Conservation (phyloP, 2,329 filamentous ascomycete genomes). For the Cercospora sojina region DNA sequence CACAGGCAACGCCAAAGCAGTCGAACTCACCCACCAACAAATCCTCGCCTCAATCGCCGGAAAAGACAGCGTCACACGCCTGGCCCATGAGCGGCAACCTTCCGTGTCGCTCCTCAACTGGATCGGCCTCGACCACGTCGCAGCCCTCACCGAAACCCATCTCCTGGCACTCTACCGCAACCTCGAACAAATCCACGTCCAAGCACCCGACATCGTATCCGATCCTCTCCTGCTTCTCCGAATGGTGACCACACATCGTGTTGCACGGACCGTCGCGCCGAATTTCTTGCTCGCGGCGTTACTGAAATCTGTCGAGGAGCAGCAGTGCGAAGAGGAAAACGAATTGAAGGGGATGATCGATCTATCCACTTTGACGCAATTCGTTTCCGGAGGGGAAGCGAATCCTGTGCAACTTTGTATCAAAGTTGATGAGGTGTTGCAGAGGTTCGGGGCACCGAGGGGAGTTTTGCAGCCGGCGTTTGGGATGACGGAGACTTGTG, state of each 20-base stretch:
- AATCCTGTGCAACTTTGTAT: slow-evolving; percentile 34
- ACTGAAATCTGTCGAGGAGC: background rate
- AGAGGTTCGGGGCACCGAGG: slow-evolving; percentile 3
- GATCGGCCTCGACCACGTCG: slow-evolving; percentile 57
- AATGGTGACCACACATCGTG: slow-evolving; percentile 43
- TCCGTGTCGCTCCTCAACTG: slow-evolving; percentile 43
- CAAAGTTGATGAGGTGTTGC: background rate
- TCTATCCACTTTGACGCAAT: background rate
- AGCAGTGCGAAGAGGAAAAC: background rate
- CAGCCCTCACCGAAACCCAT: slow-evolving; percentile 53
- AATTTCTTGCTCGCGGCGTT: slow-evolving; percentile 41
- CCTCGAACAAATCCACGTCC: slow-evolving; percentile 49
- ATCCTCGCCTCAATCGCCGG: slow-evolving; percentile 22
- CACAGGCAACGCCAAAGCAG: slow-evolving; percentile 26
- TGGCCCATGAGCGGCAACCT: too few species aligned
- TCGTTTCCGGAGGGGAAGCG: slow-evolving; percentile 50
- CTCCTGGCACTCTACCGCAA: slow-evolving; percentile 47
- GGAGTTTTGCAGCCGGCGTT: slow-evolving; percentile 20
- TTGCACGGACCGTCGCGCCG: slow-evolving; percentile 48
- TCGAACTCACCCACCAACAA: slow-evolving; percentile 32
- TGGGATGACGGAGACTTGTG: slow-evolving; percentile 25
- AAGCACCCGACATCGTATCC: slow-evolving; percentile 42
- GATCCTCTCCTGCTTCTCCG: slow-evolving; percentile 43
- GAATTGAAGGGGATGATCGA: background rate
- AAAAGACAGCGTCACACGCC: slow-evolving; percentile 10